Conservation (phyloP, 768 basidiomycete species). For the Sarcodon aspratus region DNA sequence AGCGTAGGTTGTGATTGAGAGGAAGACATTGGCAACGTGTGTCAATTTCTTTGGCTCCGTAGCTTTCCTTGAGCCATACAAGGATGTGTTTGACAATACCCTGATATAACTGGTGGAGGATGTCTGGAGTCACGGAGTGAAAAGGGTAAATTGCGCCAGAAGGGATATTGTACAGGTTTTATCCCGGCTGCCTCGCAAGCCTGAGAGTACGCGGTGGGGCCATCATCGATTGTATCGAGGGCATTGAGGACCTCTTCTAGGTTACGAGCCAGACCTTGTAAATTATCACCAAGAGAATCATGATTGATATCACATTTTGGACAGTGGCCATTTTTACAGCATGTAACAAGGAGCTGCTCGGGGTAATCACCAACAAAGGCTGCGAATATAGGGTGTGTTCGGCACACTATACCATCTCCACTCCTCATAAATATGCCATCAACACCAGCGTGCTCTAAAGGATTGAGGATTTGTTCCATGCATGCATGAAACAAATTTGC, state of each 20-base stretch:
- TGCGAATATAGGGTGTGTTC: slow-evolving; percentile 16
- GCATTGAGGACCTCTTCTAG: not conserved
- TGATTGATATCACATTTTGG: too few species aligned
- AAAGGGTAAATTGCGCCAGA: slow-evolving; percentile 8
- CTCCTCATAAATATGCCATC: slow-evolving; percentile 18
- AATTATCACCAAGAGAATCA: too few species aligned
- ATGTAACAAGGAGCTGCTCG: slow-evolving; percentile 10
- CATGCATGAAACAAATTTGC: slow-evolving; percentile 27
- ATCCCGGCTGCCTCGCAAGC: slow-evolving; percentile 9
- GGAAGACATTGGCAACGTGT: slow-evolving; percentile 17
- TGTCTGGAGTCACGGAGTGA: slow-evolving; percentile 6
- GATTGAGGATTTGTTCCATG: slow-evolving; percentile 17
- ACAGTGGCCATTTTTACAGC: slow-evolving; percentile 6
- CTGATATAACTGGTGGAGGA: slow-evolving; percentile 10
- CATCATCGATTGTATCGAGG: not conserved
- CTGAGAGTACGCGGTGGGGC: not conserved
- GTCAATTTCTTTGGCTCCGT: slow-evolving; percentile 21
- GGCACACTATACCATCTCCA: slow-evolving; percentile 29
- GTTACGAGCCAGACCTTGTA: slow-evolving; percentile 15
- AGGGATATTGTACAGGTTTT: slow-evolving; percentile 10
- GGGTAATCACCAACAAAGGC: slow-evolving; percentile 12
- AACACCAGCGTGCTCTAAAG: slow-evolving; percentile 16
- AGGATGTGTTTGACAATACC: slow-evolving; percentile 21
- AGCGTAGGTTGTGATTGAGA: slow-evolving; percentile 18
- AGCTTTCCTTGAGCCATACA: slow-evolving; percentile 15